phyloP scores from a whole-genome alignment of 257 asterid species.

The Scutellaria galericulata region DNA sequence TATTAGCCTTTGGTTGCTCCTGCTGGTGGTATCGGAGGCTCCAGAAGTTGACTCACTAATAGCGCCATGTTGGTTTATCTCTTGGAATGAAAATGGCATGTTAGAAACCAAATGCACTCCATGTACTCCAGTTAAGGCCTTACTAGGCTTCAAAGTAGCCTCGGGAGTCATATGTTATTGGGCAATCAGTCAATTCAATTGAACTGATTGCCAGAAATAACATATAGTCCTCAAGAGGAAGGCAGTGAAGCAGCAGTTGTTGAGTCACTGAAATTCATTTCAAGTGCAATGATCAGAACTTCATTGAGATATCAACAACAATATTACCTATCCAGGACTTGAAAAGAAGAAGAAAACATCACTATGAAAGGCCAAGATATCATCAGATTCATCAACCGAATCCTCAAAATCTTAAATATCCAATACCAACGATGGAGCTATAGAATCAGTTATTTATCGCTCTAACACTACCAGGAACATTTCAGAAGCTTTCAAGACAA shows the following conservation, averaged over 20 bases:
- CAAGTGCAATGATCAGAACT: not conserved
- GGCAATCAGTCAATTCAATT: constrained; percentile 59
- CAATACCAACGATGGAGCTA: constrained; percentile 6
- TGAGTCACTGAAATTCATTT: constrained; percentile 37
- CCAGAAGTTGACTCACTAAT: constrained; percentile 38
- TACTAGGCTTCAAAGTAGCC: constrained; percentile 49
- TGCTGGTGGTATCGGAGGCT: constrained; percentile 27
- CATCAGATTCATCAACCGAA: not conserved
- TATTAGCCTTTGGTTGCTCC: constrained; percentile 43
- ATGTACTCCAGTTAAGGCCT: constrained; percentile 62
- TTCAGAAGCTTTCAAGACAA: not conserved
- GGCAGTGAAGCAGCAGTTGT: constrained; percentile 32
- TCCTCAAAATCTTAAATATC: not conserved
- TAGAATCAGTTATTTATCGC: no score
- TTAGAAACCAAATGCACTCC: constrained; percentile 73
- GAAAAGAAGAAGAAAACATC: constrained; percentile 14
- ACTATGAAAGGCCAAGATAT: not conserved
- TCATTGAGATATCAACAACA: constrained; percentile 17
- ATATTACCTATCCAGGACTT: not conserved
- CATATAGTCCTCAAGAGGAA: constrained; percentile 26
- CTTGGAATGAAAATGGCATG: constrained; percentile 62
- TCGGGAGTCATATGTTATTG: constrained; percentile 58
- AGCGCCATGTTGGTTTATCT: constrained; percentile 53
- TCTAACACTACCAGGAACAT: no score
- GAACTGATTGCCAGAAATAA: constrained; percentile 62